Conservation (phyloP, 768 basidiomycete genomes). For the Boletus subparvulus region DNA sequence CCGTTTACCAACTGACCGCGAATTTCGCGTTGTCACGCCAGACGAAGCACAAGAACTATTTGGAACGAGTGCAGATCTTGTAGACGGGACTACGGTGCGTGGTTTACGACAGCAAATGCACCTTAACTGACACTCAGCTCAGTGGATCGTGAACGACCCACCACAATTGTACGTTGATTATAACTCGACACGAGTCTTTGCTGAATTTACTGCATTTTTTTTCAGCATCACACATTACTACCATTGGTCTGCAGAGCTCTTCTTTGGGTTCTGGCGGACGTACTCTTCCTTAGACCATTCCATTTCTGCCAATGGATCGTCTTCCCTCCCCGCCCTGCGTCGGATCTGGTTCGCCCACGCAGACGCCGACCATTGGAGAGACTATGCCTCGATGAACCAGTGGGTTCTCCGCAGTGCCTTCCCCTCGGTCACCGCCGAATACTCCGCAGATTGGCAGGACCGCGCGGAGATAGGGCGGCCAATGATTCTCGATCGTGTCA, state of each 20-base stretch:
- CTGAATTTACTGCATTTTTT: background rate
- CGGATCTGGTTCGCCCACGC: constrained; percentile 76
- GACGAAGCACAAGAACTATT: constrained; percentile 67
- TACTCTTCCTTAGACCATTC: constrained; percentile 78
- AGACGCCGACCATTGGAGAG: constrained; percentile 80
- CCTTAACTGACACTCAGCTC: constrained; percentile 1
- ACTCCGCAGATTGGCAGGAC: constrained; percentile 80
- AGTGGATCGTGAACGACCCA: constrained; percentile 85
- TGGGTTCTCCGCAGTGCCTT: constrained; percentile 79
- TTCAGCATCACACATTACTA: constrained; percentile 86
- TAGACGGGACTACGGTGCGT: constrained; percentile 76
- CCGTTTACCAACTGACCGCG: constrained; percentile 73
- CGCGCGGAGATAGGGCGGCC: constrained; percentile 65
- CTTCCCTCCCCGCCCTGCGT: constrained; percentile 68
- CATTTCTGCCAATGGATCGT: constrained; percentile 65
- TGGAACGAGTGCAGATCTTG: constrained; percentile 64
- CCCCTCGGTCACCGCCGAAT: constrained; percentile 80
- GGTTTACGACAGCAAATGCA: background rate
- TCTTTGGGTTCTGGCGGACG: constrained; percentile 90
- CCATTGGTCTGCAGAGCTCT: constrained; percentile 90
- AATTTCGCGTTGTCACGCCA: constrained; percentile 74
- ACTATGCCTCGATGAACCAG: constrained; percentile 90
- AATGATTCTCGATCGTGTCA: constrained; percentile 83
- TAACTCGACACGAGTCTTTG: background rate
- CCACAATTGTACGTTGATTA: constrained; percentile 69